Evolutionary conservation across 805 yeast species (phyloP).

Genomic region (Candida jianshihensis): DNA sequence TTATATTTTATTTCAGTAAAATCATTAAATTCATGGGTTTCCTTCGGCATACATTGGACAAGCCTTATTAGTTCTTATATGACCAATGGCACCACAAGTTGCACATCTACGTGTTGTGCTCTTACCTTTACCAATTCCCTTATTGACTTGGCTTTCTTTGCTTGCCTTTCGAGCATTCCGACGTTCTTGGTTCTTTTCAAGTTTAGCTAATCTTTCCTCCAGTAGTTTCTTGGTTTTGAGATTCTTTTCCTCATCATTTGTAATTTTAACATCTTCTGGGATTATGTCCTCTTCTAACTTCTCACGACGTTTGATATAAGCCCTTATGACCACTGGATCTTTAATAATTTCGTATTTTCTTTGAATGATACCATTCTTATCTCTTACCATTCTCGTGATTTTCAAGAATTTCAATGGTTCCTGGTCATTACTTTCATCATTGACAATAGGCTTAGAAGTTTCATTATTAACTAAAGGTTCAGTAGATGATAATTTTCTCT

Average conservation of each 20-base stretch:
- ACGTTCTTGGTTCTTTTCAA: constrained; percentile 70
- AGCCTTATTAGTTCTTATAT: constrained; percentile 78
- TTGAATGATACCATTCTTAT: constrained; percentile 80
- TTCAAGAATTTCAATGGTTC: constrained; percentile 35
- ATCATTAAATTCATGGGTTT: constrained; percentile 10
- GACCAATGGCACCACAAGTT: constrained; percentile 93
- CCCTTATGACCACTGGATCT: constrained; percentile 82
- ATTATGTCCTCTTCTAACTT: constrained; percentile 57
- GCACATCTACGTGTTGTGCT: constrained; percentile 74
- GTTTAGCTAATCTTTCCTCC: constrained; percentile 76
- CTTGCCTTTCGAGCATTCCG: constrained; percentile 50
- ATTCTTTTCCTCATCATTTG: constrained; percentile 80
- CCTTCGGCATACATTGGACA: constrained; percentile 79
- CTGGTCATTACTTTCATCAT: constrained; percentile 24
- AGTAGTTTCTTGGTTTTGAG: constrained; percentile 67
- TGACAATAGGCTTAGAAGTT: not conserved
- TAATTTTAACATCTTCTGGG: constrained; percentile 66
- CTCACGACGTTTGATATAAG: constrained; percentile 70
- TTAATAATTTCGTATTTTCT: constrained; percentile 69
- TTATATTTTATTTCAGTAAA: too few species aligned
- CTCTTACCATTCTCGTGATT: constrained; percentile 75
- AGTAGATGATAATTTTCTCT: constrained; percentile 41
- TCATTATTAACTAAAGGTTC: constrained; percentile 4
- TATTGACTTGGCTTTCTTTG: constrained; percentile 28
- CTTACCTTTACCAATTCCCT: constrained; percentile 26